Evolutionary conservation across 1,139 yeast species (phyloP).

Genomic region (Yamadazyma taylorii): DNA sequence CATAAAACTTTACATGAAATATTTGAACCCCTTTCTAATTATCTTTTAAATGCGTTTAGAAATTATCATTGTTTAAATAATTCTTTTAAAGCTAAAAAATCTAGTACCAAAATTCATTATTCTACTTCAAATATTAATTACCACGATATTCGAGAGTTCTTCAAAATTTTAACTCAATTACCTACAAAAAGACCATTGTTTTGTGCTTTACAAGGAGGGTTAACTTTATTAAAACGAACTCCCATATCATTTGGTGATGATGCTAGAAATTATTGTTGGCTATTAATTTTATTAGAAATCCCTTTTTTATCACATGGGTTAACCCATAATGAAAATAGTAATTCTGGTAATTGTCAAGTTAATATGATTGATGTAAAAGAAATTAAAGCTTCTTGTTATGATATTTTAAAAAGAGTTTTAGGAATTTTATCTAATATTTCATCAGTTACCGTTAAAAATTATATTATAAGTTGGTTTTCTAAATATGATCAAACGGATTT

Average conservation of each 20-base stretch:
- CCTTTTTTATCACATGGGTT: slow-evolving; percentile 56
- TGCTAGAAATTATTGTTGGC: slow-evolving; percentile 49
- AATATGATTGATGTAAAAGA: slow-evolving; percentile 48
- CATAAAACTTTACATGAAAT: slow-evolving; percentile 30
- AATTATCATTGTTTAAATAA: slow-evolving; percentile 41
- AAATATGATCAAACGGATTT: slow-evolving; percentile 42
- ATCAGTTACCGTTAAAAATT: slow-evolving; percentile 36
- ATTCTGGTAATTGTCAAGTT: slow-evolving; percentile 7
- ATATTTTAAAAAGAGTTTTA: slow-evolving; percentile 61
- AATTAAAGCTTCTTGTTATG: slow-evolving; percentile 57
- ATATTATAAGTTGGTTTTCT: slow-evolving; percentile 61
- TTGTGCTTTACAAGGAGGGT: slow-evolving; percentile 50
- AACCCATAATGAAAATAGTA: slow-evolving; percentile 23
- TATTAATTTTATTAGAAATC: slow-evolving; percentile 60
- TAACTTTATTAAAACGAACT: slow-evolving; percentile 46
- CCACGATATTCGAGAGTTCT: slow-evolving; percentile 43
- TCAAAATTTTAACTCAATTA: slow-evolving; percentile 41
- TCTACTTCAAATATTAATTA: slow-evolving; percentile 48
- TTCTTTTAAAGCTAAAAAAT: slow-evolving; percentile 43
- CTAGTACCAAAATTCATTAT: slow-evolving; percentile 27
- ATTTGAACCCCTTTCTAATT: slow-evolving; percentile 51
- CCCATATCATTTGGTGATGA: slow-evolving; percentile 35
- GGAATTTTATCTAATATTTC: slow-evolving; percentile 63
- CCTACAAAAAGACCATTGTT: slow-evolving; percentile 63
- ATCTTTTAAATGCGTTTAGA: slow-evolving; percentile 43